Evolutionary conservation across 129 eudicot species (phyloP).

Genomic region (Calendula officinalis): DNA sequence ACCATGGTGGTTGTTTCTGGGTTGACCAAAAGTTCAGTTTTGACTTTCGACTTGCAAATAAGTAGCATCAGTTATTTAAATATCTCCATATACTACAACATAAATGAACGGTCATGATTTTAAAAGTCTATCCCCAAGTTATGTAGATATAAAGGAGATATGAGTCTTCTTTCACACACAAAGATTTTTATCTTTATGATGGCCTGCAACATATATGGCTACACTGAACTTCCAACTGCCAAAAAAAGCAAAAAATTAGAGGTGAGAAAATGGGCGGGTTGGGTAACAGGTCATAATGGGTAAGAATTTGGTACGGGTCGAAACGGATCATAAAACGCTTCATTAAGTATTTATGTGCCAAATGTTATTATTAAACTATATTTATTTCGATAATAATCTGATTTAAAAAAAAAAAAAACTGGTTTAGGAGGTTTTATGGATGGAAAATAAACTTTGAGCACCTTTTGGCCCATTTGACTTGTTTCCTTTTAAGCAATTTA

Average conservation of each 20-base stretch:
- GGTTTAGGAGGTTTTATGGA: too few species aligned
- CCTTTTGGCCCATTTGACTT: too few species aligned
- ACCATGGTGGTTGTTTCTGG: too few species aligned
- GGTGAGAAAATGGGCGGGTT: neutral
- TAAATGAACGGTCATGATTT: neutral
- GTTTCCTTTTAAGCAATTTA: too few species aligned
- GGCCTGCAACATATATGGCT: constrained; percentile 71
- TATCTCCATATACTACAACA: constrained; percentile 19
- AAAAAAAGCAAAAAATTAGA: neutral
- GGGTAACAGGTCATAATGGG: neutral
- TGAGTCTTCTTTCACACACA: neutral
- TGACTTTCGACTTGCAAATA: constrained; percentile 3
- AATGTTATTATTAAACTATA: neutral
- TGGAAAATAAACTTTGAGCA: too few species aligned
- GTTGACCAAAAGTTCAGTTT: neutral
- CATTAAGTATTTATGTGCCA: neutral
- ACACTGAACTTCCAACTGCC: constrained; percentile 49
- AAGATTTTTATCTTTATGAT: constrained; percentile 16
- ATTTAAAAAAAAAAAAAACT: neutral
- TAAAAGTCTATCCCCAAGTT: neutral
- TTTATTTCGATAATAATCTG: neutral
- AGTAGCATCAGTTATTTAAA: neutral
- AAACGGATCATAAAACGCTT: neutral
- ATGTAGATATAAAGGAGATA: constrained; percentile 11
- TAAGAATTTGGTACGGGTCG: neutral